Percentiles rank a stretch among this genome's conserved stretches.
phyloP scores from a whole-genome alignment of 352 stramenopile genomes.

The Elongisporangium undulatum region DNA sequence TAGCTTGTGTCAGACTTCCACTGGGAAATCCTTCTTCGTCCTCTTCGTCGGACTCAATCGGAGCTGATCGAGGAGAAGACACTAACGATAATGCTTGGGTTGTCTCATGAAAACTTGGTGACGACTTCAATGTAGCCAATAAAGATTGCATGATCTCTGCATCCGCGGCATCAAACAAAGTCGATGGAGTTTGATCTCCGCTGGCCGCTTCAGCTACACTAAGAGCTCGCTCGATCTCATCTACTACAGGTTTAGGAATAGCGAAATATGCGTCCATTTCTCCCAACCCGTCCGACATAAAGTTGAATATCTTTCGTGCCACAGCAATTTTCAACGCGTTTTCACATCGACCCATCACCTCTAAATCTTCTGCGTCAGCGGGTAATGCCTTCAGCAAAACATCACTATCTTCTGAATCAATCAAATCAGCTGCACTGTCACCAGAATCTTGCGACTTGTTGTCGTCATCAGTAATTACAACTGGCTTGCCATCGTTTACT shows the following conservation, averaged over 20 bases:
- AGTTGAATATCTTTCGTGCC: not conserved
- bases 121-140: not conserved
- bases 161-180: constrained; percentile 51
- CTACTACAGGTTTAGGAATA: constrained; percentile 11
- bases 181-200: constrained; percentile 11
- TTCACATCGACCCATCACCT: not conserved
- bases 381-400: not conserved
- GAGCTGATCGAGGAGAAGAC: not conserved
- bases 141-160: constrained; percentile 44
- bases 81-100: constrained; percentile 1
- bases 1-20: constrained; percentile 3
- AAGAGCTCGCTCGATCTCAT: constrained; percentile 24
- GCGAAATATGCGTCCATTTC: not conserved
- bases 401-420: not conserved
- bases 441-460: too few species aligned
- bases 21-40: constrained; percentile 20
- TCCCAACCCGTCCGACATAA: not conserved
- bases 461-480: not conserved
- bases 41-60: constrained; percentile 9
- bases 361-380: not conserved
- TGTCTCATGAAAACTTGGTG: not conserved
- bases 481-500: not conserved
- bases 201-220: constrained; percentile 1
- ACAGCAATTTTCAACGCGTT: not conserved
- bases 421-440: not conserved